Base-by-base conservation (phyloP, 495 filamentous ascomycete species). In the Aspergillus asperescens region DNA sequence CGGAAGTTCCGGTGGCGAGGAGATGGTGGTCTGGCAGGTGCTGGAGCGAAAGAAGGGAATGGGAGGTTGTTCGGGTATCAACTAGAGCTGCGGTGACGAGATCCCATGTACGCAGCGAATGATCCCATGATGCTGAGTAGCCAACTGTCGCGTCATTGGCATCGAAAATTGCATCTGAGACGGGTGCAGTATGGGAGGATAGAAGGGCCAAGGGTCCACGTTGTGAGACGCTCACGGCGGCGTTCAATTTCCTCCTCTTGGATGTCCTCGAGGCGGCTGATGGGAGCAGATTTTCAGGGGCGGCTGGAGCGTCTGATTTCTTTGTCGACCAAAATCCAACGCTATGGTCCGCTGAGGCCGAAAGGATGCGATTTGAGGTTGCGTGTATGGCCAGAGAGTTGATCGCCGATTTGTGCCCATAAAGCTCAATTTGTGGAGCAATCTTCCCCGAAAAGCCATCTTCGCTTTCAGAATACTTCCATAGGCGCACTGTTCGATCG, bases 51-150 rank as follows among this genome's bases (percentile, higher is more conserved):
- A 91, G 77, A 1, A 97, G 77, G 0, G 88, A 78, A 66, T 92
- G 85, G n/a, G 86, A 81, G 7, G 88, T 89, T 7, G 87, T 85
- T 38, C 90, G 78, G 16, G 87, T 88, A 61, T 87, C 87, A 32
- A 96, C 88, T 9, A 83, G 74, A 4, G 75, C 59, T 40, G 76
- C 68, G 6, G 92, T 96, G 0, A 87, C 80, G 10, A 98, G 81
- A 74, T 98, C 93, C 80, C 95, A 87, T 0, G 93, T 97, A 20
- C 82, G 84, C 54, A 96, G 73, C 0, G 87, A 86, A 69, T 95
- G 90, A 73, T 97, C 93, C 76, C 85, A 85, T 18, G 88, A 90
- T 2, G 80, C 77, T 0, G 89, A 90, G 76, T 98, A 96, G 27
- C 85, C 92, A 20, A 97, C 86, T 9, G 87, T 96, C 23, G 82